Conservation (phyloP, 1,284 basidiomycete genomes). For the Fomitopsis schrenkii region DNA sequence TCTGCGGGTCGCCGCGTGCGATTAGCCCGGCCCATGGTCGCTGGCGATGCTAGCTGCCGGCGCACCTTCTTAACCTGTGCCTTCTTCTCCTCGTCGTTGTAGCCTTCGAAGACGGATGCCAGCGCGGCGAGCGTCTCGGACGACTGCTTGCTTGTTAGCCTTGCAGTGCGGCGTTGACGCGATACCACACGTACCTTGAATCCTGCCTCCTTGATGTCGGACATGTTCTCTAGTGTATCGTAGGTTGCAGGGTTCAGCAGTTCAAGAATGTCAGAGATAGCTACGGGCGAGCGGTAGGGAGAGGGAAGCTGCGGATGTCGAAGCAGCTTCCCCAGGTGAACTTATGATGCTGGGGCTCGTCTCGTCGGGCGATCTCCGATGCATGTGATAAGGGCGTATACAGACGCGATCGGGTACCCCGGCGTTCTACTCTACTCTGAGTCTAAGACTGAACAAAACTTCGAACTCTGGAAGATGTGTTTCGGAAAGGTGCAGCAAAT, state of each 20-base stretch:
- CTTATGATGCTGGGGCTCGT: background rate
- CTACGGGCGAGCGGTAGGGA: background rate
- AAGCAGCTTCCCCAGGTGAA: background rate
- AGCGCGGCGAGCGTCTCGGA: slow-evolving; percentile 69
- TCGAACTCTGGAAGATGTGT: background rate
- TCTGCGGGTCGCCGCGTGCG: slow-evolving; percentile 41
- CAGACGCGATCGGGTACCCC: background rate
- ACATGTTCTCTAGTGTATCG: slow-evolving; percentile 19
- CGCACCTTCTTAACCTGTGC: slow-evolving; percentile 83
- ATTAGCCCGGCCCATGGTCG: background rate
- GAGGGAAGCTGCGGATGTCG: background rate
- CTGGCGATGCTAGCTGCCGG: background rate
- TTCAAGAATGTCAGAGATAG: background rate
- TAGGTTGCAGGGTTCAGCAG: background rate
- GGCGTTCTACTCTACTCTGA: background rate
- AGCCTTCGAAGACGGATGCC: slow-evolving; percentile 55
- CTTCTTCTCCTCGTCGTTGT: slow-evolving; percentile 73
- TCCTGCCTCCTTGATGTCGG: slow-evolving; percentile 33
- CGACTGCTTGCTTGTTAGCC: slow-evolving; percentile 39
- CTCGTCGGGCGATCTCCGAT: background rate
- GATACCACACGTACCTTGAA: slow-evolving; percentile 28
- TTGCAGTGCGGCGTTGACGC: background rate
- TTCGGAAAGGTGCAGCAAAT: too few relatives aligned
- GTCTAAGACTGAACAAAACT: background rate
- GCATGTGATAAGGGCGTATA: background rate